phyloP scores from a whole-genome alignment of 148 eudicot genomes.

The Rhododendron molle region DNA sequence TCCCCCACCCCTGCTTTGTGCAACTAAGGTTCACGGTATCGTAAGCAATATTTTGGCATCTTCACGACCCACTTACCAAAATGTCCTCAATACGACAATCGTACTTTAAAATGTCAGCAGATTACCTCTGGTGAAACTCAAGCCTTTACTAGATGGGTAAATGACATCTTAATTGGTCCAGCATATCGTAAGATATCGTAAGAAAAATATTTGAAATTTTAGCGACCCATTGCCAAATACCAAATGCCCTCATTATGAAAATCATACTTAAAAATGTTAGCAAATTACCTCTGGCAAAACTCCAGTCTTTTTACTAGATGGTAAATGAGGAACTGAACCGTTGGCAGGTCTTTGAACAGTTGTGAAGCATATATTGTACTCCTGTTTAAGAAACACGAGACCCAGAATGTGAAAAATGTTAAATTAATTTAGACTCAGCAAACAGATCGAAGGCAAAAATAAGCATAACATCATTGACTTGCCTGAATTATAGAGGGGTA shows the following conservation, averaged over 20 bases:
- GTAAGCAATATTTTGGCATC: not conserved
- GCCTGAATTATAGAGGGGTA: slow-evolving; percentile 99
- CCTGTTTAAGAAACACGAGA: slow-evolving; percentile 37
- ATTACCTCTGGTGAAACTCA: slow-evolving; percentile 88
- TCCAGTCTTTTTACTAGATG: slow-evolving; percentile 67
- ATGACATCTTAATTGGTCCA: slow-evolving; percentile 6
- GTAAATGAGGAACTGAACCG: slow-evolving; percentile 61
- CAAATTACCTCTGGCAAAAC: slow-evolving; percentile 86
- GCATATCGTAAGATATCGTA: not conserved
- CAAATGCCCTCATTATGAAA: not conserved
- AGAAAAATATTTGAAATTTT: not conserved
- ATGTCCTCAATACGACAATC: not conserved
- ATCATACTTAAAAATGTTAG: not conserved
- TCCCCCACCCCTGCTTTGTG: too few relatives aligned
- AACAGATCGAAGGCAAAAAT: not conserved
- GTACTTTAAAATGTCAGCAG: not conserved
- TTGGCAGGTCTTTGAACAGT: slow-evolving; percentile 78
- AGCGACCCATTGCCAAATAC: not conserved
- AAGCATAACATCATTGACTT: not conserved
- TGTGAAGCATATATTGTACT: slow-evolving; percentile 93
- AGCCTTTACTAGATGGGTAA: slow-evolving; percentile 58
- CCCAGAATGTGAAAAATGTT: not conserved
- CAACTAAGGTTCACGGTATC: too few relatives aligned
- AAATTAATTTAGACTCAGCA: not conserved
- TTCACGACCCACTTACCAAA: not conserved